phyloP scores from a whole-genome alignment of 352 stramenopile species.

The Saprolegnia parasitica region DNA sequence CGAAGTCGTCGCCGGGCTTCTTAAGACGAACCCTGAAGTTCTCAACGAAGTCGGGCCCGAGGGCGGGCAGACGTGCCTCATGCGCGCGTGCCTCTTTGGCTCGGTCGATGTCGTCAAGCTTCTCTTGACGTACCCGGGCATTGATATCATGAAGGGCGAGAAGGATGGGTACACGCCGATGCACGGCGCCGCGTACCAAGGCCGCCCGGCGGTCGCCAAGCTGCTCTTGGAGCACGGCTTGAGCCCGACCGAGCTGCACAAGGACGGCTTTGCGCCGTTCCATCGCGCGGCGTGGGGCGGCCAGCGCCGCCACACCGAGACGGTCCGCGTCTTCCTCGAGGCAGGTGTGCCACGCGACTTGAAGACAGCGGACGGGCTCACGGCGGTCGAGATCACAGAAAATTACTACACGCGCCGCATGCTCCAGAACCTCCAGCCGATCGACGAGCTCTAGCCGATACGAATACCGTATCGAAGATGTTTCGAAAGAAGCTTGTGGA shows the following conservation, averaged over 20 bases:
- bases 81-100: constrained; percentile 38
- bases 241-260: constrained; percentile 29
- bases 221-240: constrained; percentile 33
- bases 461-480: neutral
- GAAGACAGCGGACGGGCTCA: constrained; percentile 16
- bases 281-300: constrained; percentile 28
- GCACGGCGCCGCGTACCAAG: constrained; percentile 50
- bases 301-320: constrained; percentile 27
- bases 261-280: constrained; percentile 26
- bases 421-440: constrained; percentile 7
- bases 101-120: constrained; percentile 33
- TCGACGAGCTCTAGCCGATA: constrained; percentile 5
- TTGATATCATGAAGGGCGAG: constrained; percentile 36
- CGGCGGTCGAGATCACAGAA: constrained; percentile 19
- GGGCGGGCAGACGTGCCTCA: constrained; percentile 38
- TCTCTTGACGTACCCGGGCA: constrained; percentile 33
- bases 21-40: constrained; percentile 29
- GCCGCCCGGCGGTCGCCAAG: constrained; percentile 36
- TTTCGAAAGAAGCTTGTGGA: neutral
- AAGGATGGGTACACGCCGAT: constrained; percentile 46
- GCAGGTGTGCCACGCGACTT: constrained; percentile 17
- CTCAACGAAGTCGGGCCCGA: constrained; percentile 31
- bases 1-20: constrained; percentile 5
- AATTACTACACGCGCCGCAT: constrained; percentile 14
- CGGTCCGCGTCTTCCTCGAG: constrained; percentile 25